Conservation (phyloP, 208 protist species). For the Sergeia podlipaevii region DNA sequence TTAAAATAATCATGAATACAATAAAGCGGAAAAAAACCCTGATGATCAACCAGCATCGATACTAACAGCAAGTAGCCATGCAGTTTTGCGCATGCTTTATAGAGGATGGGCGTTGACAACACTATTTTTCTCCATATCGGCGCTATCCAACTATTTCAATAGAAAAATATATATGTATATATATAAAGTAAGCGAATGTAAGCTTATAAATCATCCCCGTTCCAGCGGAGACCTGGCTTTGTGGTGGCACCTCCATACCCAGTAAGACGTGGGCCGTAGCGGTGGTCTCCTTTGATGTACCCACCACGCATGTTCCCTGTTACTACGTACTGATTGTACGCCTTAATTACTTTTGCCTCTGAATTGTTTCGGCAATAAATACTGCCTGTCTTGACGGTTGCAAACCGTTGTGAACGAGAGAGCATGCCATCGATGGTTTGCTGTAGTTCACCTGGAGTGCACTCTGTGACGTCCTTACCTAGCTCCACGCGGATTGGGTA, state of each 20-base stretch:
- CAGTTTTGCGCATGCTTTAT: too few species aligned
- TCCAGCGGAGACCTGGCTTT: constrained; percentile 82
- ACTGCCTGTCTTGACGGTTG: constrained; percentile 62
- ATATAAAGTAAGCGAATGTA: neutral
- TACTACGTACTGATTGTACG: constrained; percentile 74
- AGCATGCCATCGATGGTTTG: constrained; percentile 61
- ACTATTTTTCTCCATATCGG: neutral
- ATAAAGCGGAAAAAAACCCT: too few species aligned
- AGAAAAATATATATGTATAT: constrained; percentile 6
- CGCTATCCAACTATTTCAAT: neutral
- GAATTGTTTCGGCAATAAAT: constrained; percentile 69
- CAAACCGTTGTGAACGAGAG: constrained; percentile 64
- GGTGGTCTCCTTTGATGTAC: constrained; percentile 81
- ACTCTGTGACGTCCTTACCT: constrained; percentile 53
- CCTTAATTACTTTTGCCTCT: constrained; percentile 46
- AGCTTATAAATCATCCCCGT: constrained; percentile 71
- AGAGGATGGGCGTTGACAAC: too few species aligned
- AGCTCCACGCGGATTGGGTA: constrained; percentile 84
- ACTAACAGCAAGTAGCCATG: neutral
- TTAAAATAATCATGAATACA: too few species aligned
- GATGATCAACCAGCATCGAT: neutral
- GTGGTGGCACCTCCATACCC: constrained; percentile 80
- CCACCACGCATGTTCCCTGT: constrained; percentile 87
- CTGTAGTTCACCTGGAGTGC: constrained; percentile 57
- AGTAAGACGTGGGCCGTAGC: constrained; percentile 77